A percentile compares a stretch with the other conserved stretches of the same genome.
Conservation (phyloP, 371 early-diverging fungal genomes). For the Mucor mucedo region DNA sequence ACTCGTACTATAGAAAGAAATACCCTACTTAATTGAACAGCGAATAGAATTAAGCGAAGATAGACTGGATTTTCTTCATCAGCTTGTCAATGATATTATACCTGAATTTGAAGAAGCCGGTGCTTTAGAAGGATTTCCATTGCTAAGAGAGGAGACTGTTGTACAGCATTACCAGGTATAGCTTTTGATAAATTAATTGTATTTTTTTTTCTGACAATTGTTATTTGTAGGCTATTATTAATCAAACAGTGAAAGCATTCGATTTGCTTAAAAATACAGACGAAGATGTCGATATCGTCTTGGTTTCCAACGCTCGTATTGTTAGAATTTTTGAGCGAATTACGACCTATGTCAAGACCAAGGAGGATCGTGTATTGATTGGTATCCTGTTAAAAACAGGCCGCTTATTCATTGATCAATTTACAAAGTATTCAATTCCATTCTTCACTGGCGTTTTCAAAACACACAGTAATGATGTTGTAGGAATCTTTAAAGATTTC, state of each 20-base stretch:
- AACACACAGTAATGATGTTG: constrained; percentile 53
- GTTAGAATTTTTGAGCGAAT: constrained; percentile 59
- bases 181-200: background rate
- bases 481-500: constrained; percentile 55
- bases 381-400: constrained; percentile 62
- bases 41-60: constrained; percentile 51
- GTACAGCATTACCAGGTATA: constrained; percentile 56
- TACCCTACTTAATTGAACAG: constrained; percentile 44
- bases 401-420: constrained; percentile 66
- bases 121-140: constrained; percentile 47
- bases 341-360: constrained; percentile 61
- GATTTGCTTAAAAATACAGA: constrained; percentile 41
- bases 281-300: constrained; percentile 38
- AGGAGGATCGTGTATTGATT: constrained; percentile 54
- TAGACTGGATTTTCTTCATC: constrained; percentile 46
- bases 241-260: constrained; percentile 52
- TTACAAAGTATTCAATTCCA: constrained; percentile 68
- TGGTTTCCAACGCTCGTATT: constrained; percentile 47
- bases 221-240: constrained; percentile 51
- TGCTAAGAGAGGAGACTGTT: constrained; percentile 51
- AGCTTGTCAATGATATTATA: constrained; percentile 49
- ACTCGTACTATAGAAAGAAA: constrained; percentile 37
- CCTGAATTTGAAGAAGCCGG: constrained; percentile 51
- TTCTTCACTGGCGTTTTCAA: constrained; percentile 68
- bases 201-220: background rate